Evolutionary conservation across 1,139 yeast genomes (phyloP).

Genomic region (Scheffersomyces titani): DNA sequence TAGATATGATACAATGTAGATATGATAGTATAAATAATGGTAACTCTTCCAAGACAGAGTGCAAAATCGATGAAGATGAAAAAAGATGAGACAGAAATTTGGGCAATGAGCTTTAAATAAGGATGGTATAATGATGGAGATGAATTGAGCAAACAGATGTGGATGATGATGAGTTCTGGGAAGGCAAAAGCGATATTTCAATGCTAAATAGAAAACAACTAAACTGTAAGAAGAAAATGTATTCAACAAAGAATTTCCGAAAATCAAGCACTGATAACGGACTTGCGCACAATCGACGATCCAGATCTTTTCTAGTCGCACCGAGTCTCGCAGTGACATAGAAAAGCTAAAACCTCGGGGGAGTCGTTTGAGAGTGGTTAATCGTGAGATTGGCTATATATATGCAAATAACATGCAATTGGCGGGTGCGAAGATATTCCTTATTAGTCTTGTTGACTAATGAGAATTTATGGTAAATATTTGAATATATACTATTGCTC

Average conservation of each 20-base stretch:
- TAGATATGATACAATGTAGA: neutral
- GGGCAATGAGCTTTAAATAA: neutral
- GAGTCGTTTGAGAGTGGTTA: neutral
- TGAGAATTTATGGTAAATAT: too few species aligned
- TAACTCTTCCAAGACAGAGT: neutral
- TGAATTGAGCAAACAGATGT: neutral
- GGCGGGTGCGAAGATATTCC: neutral
- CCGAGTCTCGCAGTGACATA: neutral
- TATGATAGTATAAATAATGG: neutral
- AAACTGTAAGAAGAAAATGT: neutral
- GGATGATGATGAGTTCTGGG: neutral
- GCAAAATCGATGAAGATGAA: neutral
- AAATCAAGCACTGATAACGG: neutral
- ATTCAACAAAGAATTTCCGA: neutral
- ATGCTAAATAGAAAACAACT: neutral
- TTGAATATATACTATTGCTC: too few species aligned
- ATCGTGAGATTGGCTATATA: neutral
- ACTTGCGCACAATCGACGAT: neutral
- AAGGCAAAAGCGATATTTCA: neutral
- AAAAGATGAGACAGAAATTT: neutral
- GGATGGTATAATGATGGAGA: neutral
- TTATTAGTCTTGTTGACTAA: too few species aligned
- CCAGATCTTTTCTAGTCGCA: neutral
- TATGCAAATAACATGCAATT: neutral
- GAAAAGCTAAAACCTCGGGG: neutral